phyloP scores from a whole-genome alignment of 2,329 filamentous ascomycete species.

The Pseudocercospora ulei region DNA sequence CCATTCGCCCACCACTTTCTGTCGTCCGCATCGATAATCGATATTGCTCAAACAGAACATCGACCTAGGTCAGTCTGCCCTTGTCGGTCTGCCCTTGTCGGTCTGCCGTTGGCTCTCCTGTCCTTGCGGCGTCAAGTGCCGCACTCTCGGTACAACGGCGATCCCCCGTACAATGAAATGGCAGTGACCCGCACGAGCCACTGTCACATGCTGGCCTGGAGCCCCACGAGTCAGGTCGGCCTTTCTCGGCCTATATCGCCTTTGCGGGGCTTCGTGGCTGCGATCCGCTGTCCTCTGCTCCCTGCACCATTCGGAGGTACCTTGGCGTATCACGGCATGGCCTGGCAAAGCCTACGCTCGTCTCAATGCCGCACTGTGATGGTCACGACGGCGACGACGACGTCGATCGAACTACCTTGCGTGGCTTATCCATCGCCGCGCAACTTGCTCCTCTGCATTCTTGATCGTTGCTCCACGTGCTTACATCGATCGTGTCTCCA shows the following conservation, averaged over 20 bases:
- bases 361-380: slow-evolving; percentile 65
- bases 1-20: slow-evolving; percentile 18
- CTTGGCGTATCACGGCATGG: slow-evolving; percentile 8
- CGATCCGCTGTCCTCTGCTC: slow-evolving; percentile 18
- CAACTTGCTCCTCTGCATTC: slow-evolving; percentile 64
- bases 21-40: slow-evolving; percentile 20
- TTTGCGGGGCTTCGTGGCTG: slow-evolving; percentile 11
- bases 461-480: slow-evolving; percentile 40
- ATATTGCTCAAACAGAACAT: slow-evolving; percentile 5
- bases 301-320: slow-evolving; percentile 9
- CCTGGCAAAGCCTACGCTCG: slow-evolving; percentile 7
- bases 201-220: slow-evolving; percentile 11
- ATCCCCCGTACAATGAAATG: slow-evolving; percentile 12
- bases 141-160: slow-evolving; percentile 19
- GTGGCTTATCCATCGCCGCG: slow-evolving; percentile 73
- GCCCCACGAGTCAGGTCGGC: neutral
- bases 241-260: slow-evolving; percentile 5
- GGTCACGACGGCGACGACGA: slow-evolving; percentile 85
- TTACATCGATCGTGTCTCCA: slow-evolving; percentile 48
- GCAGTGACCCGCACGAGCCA: slow-evolving; percentile 12
- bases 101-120: slow-evolving; percentile 5
- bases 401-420: slow-evolving; percentile 82
- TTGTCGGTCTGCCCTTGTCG: slow-evolving; percentile 6
- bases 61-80: slow-evolving; percentile 20
- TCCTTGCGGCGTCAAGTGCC: slow-evolving; percentile 5